Conservation (phyloP, 2,329 filamentous ascomycete genomes). For the Pseudogymnoascus sp. region DNA sequence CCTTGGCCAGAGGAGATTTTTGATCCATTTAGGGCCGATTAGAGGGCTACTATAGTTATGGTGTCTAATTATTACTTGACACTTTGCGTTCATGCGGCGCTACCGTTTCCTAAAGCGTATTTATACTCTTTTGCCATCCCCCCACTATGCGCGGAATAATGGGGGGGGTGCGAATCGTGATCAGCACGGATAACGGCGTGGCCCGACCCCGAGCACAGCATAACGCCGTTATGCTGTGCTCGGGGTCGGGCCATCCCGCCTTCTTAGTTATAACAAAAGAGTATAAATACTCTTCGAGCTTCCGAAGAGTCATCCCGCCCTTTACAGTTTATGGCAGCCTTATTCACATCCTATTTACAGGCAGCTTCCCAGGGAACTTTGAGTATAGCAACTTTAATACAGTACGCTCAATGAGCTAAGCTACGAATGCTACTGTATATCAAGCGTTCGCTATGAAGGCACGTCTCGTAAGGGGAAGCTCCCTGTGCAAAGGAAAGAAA, state of each 20-base stretch:
- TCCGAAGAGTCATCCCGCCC: no score
- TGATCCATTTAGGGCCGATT: neutral
- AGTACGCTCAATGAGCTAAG: neutral
- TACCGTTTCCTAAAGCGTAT: no score
- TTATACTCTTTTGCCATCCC: no score
- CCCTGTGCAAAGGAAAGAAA: neutral
- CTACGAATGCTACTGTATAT: neutral
- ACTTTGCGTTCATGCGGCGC: no score
- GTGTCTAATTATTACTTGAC: neutral
- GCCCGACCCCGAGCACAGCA: no score
- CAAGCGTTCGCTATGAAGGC: neutral
- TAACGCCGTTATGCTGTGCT: no score
- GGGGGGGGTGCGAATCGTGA: no score
- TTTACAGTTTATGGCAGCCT: neutral
- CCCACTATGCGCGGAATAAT: no score
- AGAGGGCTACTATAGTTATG: neutral
- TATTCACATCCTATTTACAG: neutral
- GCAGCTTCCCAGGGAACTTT: neutral
- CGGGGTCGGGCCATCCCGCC: no score
- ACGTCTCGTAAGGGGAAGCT: neutral
- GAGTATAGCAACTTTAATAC: neutral
- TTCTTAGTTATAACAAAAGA: no score
- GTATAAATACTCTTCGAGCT: no score
- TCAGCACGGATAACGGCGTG: no score
- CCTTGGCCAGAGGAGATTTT: conserved; percentile 3